Evolutionary conservation across 371 early-diverging fungal genomes (phyloP).

Genomic region (Batkoa obscura): DNA sequence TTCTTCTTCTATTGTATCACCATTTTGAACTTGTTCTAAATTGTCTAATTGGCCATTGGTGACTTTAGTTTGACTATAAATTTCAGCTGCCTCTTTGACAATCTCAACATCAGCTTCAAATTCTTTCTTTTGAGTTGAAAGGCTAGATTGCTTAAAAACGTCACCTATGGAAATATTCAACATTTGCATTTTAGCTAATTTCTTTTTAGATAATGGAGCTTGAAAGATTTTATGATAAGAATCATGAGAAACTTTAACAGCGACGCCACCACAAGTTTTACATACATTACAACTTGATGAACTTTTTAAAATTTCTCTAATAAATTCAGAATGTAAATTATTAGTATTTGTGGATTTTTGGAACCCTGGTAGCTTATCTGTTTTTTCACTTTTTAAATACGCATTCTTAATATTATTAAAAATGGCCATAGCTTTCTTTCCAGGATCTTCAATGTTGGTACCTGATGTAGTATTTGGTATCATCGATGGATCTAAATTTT

Average conservation of each 20-base stretch:
- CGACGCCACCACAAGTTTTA: slow-evolving; percentile 20
- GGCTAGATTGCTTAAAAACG: slow-evolving; percentile 13
- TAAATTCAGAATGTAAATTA: slow-evolving; percentile 7
- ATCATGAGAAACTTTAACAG: slow-evolving; percentile 67
- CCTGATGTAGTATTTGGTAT: slow-evolving; percentile 16
- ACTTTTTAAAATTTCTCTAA: not conserved
- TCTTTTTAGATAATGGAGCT: slow-evolving; percentile 48
- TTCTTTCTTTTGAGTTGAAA: slow-evolving; percentile 12
- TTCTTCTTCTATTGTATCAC: slow-evolving; percentile 9
- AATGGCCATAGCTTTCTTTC: slow-evolving; percentile 22
- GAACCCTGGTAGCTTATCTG: not conserved
- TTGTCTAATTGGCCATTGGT: no score
- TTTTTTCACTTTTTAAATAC: not conserved
- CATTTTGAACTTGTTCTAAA: no score
- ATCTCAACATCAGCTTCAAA: slow-evolving; percentile 14
- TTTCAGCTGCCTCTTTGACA: slow-evolving; percentile 4
- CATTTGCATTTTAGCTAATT: slow-evolving; percentile 39
- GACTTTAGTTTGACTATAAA: no score
- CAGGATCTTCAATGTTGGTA: slow-evolving; percentile 18
- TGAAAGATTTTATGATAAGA: slow-evolving; percentile 76
- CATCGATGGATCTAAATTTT: slow-evolving; percentile 44
- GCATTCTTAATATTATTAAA: slow-evolving; percentile 24
- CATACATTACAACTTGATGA: not conserved
- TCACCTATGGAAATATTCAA: slow-evolving; percentile 23
- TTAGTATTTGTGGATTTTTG: slow-evolving; percentile 21